These are phyloP conservation scores for Kwoniella botswanensis DNA, from an alignment of 768 basidiomycete genomes.

Conservation along the genomic window DNA sequence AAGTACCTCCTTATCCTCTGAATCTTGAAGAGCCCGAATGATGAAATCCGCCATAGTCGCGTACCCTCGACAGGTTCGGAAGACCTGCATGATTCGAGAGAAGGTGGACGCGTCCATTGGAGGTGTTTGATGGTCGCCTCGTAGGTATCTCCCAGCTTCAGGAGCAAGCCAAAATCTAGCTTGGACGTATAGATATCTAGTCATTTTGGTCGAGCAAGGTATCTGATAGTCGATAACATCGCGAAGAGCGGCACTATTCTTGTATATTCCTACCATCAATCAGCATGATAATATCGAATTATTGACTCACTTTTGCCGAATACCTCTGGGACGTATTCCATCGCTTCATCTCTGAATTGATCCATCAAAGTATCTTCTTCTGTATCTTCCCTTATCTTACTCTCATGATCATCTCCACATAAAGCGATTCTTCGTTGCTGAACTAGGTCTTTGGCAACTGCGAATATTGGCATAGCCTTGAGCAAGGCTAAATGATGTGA, in stretches of 20 bases:
- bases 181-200: conserved; percentile 43
- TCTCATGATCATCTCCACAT: conserved; percentile 40
- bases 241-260: conserved; percentile 25
- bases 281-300: not conserved
- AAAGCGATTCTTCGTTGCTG: conserved; percentile 46
- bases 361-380: conserved; percentile 34
- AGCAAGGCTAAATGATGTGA: conserved; percentile 49
- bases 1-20: conserved; percentile 42
- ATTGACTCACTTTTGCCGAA: conserved; percentile 40
- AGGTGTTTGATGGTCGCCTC: conserved; percentile 16
- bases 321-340: conserved; percentile 49
- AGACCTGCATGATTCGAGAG: conserved; percentile 39
- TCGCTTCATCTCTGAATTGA: conserved; percentile 42
- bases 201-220: conserved; percentile 27
- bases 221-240: conserved; percentile 39
- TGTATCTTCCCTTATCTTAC: conserved; percentile 22
- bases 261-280: conserved; percentile 34
- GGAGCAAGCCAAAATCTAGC: conserved; percentile 48
- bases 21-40: conserved; percentile 32
- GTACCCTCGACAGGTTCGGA: conserved; percentile 33
- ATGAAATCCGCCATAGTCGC: conserved; percentile 47
- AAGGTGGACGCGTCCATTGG: conserved; percentile 49
- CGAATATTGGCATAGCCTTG: conserved; percentile 48
- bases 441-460: conserved; percentile 42
- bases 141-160: conserved; percentile 29